phyloP scores from a whole-genome alignment of 2,329 filamentous ascomycete species.

The Aureobasidium sp. region DNA sequence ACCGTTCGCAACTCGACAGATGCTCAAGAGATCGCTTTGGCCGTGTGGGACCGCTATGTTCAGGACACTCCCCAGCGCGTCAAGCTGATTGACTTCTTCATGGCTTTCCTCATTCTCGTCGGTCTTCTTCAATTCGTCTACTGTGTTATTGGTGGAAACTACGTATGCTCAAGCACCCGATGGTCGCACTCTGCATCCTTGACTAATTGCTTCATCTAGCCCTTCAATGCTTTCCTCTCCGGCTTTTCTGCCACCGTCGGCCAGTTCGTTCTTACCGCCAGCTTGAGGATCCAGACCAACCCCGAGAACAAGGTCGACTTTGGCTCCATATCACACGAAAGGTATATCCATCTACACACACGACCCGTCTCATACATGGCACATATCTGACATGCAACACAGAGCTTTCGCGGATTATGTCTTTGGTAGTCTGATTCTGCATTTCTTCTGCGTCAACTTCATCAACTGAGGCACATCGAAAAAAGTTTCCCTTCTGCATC shows the following conservation, averaged over 20 bases:
- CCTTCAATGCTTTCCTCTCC: slow-evolving; percentile 96
- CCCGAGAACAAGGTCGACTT: slow-evolving; percentile 74
- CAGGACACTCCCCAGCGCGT: slow-evolving; percentile 79
- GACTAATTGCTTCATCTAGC: slow-evolving; percentile 48
- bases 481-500: neutral
- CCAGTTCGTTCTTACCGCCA: slow-evolving; percentile 93
- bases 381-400: slow-evolving; percentile 10
- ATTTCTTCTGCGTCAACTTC: slow-evolving; percentile 99
- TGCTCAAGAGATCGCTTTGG: slow-evolving; percentile 54
- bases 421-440: slow-evolving; percentile 87
- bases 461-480: slow-evolving; percentile 81
- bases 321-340: slow-evolving; percentile 68
- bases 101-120: slow-evolving; percentile 77
- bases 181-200: neutral
- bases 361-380: neutral
- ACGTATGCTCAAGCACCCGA: slow-evolving; percentile 54
- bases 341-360: slow-evolving; percentile 44
- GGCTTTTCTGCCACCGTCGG: slow-evolving; percentile 93
- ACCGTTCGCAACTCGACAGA: slow-evolving; percentile 26
- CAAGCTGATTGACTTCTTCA: slow-evolving; percentile 86
- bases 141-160: slow-evolving; percentile 87
- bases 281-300: slow-evolving; percentile 86
- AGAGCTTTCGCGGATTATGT: slow-evolving; percentile 96
- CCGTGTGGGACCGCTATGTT: slow-evolving; percentile 72
- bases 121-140: slow-evolving; percentile 91